These are phyloP conservation scores for Euptelea pleiosperma DNA, from an alignment of 164 flowering plant species.

Conservation along the genomic window DNA sequence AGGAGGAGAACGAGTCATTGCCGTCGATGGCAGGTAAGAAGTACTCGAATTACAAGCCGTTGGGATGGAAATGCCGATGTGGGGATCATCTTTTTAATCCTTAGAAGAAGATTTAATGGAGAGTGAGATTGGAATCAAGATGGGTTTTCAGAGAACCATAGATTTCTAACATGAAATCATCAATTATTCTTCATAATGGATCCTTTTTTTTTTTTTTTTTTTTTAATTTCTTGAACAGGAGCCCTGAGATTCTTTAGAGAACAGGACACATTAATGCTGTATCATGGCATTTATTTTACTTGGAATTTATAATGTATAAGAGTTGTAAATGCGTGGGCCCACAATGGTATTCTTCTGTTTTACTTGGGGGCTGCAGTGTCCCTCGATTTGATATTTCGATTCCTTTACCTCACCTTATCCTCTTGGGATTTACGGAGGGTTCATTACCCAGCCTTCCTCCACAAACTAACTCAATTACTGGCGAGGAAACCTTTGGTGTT, in stretches of 20 bases:
- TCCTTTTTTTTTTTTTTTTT: neutral
- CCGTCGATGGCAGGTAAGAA: constrained; percentile 22
- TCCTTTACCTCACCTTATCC: constrained; percentile 1
- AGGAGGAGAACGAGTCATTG: constrained; percentile 1
- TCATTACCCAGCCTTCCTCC: constrained; percentile 3
- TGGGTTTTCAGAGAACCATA: neutral
- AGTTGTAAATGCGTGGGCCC: neutral
- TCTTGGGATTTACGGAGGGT: constrained; percentile 8
- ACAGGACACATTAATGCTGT: too few species aligned
- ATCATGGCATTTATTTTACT: neutral
- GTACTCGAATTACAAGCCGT: constrained; percentile 79
- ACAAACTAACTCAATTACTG: too few species aligned
- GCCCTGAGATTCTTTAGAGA: too few species aligned
- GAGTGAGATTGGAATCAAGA: neutral
- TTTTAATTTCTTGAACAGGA: too few species aligned
- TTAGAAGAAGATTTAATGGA: constrained; percentile 12
- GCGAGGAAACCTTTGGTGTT: too few species aligned
- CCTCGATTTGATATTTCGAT: neutral
- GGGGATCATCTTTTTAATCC: constrained; percentile 61
- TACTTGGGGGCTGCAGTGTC: neutral
- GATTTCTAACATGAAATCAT: neutral
- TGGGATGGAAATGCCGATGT: constrained; percentile 83
- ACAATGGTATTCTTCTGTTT: neutral
- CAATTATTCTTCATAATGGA: too few species aligned
- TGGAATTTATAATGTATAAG: neutral